Conservation (phyloP, 176 grass and related monocot species). For the maize (Zea mays) region DNA sequence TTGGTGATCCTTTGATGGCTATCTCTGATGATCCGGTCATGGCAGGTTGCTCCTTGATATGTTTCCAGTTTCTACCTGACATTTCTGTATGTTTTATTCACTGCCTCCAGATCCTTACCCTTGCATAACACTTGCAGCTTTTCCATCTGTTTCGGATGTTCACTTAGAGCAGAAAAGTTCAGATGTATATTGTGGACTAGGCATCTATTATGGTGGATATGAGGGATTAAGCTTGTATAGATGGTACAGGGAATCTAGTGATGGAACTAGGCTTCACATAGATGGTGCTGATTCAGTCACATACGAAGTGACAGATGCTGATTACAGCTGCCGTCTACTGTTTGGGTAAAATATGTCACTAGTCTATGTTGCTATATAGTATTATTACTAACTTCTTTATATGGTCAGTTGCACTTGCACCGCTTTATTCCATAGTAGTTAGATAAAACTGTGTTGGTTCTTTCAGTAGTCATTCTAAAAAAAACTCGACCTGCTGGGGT, state of each 20-base stretch:
- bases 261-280: conserved; percentile 70
- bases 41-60: conserved; percentile 63
- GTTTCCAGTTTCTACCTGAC: conserved; percentile 22
- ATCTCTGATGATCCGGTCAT: conserved; percentile 70
- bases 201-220: conserved; percentile 96
- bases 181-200: conserved; percentile 63
- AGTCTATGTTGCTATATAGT: conserved; percentile 23
- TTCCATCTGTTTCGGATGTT: conserved; percentile 81
- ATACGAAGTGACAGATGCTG: conserved; percentile 91
- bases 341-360: conserved; percentile 74
- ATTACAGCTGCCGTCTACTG: conserved; percentile 74
- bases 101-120: conserved; percentile 34
- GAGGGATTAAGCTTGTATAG: conserved; percentile 84
- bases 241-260: conserved; percentile 83
- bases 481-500: too few species aligned
- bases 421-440: conserved; percentile 9
- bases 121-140: conserved; percentile 52
- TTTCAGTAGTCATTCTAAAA: too few species aligned
- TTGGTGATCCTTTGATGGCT: conserved; percentile 59
- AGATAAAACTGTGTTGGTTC: conserved; percentile 30
- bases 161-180: conserved; percentile 59
- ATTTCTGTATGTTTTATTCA: conserved; percentile 30
- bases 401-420: background rate
- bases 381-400: conserved; percentile 16
- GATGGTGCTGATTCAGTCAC: conserved; percentile 64